Base-by-base conservation (phyloP, 805 yeast genomes). In the Tetrapisispora pingtungensis region DNA sequence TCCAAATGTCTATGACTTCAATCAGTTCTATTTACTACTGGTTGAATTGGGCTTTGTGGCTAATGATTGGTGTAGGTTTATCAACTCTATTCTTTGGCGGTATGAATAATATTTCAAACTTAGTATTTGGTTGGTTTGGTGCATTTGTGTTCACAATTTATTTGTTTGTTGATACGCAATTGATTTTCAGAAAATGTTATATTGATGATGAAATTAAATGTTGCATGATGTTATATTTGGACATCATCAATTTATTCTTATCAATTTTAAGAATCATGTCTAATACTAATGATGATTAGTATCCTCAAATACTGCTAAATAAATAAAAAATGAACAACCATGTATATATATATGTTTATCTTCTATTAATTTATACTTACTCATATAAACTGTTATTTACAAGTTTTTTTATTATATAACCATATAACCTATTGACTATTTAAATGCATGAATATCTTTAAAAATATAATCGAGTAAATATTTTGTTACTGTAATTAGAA, bases 121-220 rank as follows among this genome's bases (percentile, higher is more conserved):
- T 82, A 49, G 64, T 79, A 4, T 86, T 83, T 66, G 76, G 88
- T 28, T 76, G 78, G 49, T 58, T 81, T 36, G 95, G 93, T 20
- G 93, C 94, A 4, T 55, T 81, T 35, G 64, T 87, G 2, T 87
- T 87, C 64, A 70, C 81, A 13, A 75, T 78, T 4, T 86, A 81
- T 58, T 73, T 88, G 46, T 64, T 87, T 41, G 76, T 85, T 38
- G 96, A 87, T 61, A 87, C 95, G 18, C 95, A 87, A 63, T 61
- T 77, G 53, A 76, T 87, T 45, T 73, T 87, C 78, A 78, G 81
- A 57, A 78, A 77, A 45, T 78, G 71, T 53, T 81, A 80, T 55
- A 80, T 87, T 36, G 96, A 87, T 53, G 95, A 88, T 53, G 95
- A 85, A 56, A 74, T 87, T n/a, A 73, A 78, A 33, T 90, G 94